Percentiles rank a stretch among this genome's conserved stretches.
phyloP scores from a whole-genome alignment of 1,284 basidiomycete species.

The Pseudozyma flocculosa region DNA sequence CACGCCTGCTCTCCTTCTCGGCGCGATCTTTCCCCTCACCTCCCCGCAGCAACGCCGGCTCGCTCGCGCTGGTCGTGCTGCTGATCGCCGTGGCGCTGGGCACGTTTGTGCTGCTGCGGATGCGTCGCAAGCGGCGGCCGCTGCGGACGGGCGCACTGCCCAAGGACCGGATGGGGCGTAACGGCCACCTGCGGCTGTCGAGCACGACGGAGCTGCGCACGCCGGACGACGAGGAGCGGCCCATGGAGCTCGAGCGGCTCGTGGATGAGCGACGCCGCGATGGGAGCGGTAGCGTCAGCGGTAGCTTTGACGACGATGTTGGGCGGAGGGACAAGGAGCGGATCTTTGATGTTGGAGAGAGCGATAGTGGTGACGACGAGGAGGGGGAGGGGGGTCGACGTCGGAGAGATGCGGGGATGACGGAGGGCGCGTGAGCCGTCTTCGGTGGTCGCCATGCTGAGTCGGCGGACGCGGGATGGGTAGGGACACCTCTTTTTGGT shows the following conservation, averaged over 20 bases:
- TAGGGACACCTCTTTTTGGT: too few relatives aligned
- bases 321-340: conserved; percentile 20
- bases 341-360: conserved; percentile 61
- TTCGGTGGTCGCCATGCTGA: too few relatives aligned
- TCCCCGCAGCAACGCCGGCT: conserved; percentile 91
- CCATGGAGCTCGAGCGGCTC: conserved; percentile 58
- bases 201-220: conserved; percentile 13
- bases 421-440: too few relatives aligned
- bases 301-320: conserved; percentile 32
- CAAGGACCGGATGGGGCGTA: conserved; percentile 13
- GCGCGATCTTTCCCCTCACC: conserved; percentile 5
- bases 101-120: conserved; percentile 71
- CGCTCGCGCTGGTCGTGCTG: conserved; percentile 76
- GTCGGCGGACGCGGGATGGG: too few relatives aligned
- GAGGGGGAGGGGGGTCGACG: too few relatives aligned
- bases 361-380: conserved; percentile 16
- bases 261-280: conserved; percentile 13
- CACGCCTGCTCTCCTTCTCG: conserved; percentile 1
- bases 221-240: conserved; percentile 63
- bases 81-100: conserved; percentile 73
- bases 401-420: too few relatives aligned
- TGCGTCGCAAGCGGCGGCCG: conserved; percentile 60
- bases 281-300: conserved; percentile 5
- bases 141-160: not conserved
- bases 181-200: conserved; percentile 19